Evolutionary conservation across 179 eudicot species (phyloP).

Genomic region (Heliamphora pulchella): DNA sequence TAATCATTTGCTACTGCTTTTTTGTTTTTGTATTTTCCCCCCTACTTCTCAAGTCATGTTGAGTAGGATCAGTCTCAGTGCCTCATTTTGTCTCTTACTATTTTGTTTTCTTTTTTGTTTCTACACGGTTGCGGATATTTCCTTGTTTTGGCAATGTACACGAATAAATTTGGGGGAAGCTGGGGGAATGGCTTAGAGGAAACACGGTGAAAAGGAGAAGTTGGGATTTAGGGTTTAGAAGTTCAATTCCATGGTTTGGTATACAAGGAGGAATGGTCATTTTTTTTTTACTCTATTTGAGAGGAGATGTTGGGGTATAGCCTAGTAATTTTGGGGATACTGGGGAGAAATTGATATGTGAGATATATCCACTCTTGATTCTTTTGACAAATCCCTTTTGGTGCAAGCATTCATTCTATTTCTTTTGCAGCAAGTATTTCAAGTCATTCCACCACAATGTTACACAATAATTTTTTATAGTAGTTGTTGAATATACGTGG

Average conservation of each 20-base stretch:
- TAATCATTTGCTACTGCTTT: background rate
- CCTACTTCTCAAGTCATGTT: too few relatives aligned
- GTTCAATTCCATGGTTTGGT: conserved; percentile 13
- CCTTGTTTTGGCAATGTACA: background rate
- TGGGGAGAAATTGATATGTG: conserved; percentile 7
- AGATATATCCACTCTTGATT: conserved; percentile 3
- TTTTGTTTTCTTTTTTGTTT: conserved; percentile 3
- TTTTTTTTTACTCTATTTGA: background rate
- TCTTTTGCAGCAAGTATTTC: background rate
- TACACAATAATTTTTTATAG: too few relatives aligned
- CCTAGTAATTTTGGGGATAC: conserved; percentile 15
- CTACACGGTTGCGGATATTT: conserved; percentile 8
- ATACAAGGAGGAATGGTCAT: conserved; percentile 9
- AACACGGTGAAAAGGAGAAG: background rate
- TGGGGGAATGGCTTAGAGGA: background rate
- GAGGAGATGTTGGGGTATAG: conserved; percentile 12
- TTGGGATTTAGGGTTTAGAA: background rate
- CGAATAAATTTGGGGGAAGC: conserved; percentile 2
- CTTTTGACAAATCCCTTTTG: background rate
- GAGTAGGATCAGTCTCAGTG: background rate
- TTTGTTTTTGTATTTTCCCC: background rate
- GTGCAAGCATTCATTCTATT: background rate
- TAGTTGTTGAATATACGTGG: too few relatives aligned
- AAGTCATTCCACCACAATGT: too few relatives aligned
- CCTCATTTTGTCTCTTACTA: background rate